Conservation (phyloP, 768 basidiomycete species). For the Tremella yokohamensis region DNA sequence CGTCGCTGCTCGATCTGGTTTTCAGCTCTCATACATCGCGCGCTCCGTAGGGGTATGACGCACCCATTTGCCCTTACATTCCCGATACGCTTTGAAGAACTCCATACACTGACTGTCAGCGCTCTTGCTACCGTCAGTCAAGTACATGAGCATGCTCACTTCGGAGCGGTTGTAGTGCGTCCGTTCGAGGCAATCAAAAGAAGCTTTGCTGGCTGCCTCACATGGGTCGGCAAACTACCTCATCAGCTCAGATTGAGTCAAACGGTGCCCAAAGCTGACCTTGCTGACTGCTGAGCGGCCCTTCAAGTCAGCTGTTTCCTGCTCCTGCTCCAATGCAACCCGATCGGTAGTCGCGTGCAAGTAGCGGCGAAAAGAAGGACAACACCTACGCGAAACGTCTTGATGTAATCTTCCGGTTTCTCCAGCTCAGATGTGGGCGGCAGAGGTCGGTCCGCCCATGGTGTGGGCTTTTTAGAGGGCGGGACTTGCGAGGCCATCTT, state of each 20-base stretch:
- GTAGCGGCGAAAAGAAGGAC: neutral
- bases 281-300: slow-evolving; percentile 14
- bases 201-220: slow-evolving; percentile 46
- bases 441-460: slow-evolving; percentile 24
- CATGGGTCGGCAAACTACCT: slow-evolving; percentile 48
- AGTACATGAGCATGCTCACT: slow-evolving; percentile 22
- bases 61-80: slow-evolving; percentile 50
- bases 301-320: slow-evolving; percentile 1
- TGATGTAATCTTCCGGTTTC: slow-evolving; percentile 46
- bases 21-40: slow-evolving; percentile 1
- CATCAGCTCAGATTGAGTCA: neutral
- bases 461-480: slow-evolving; percentile 36
- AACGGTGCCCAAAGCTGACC: slow-evolving; percentile 12
- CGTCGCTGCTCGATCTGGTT: slow-evolving; percentile 38
- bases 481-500: slow-evolving; percentile 46
- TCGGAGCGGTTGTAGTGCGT: slow-evolving; percentile 49
- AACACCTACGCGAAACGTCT: slow-evolving; percentile 42
- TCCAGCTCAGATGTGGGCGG: slow-evolving; percentile 34
- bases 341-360: too few species aligned
- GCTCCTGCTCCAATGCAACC: neutral
- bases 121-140: neutral
- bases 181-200: slow-evolving; percentile 47
- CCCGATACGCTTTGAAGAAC: slow-evolving; percentile 45
- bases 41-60: slow-evolving; percentile 5
- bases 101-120: slow-evolving; percentile 35